A percentile compares a stretch with the other conserved stretches of the same genome.
Conservation (phyloP, 2,329 filamentous ascomycete genomes). For the Byssothecium circinans region DNA sequence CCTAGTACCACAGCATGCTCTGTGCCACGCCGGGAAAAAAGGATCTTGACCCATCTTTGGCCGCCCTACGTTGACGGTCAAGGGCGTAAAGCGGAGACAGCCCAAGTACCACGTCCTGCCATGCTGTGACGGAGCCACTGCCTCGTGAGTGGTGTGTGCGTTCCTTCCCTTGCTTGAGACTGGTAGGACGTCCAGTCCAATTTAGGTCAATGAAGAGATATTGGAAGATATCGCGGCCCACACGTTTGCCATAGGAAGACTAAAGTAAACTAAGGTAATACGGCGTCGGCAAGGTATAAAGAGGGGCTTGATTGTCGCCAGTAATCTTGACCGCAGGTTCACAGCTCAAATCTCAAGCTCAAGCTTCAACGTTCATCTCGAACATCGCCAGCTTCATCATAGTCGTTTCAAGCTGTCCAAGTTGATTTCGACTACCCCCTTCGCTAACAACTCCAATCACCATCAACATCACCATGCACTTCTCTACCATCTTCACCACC, state of each 20-base stretch:
- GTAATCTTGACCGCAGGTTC: slow-evolving; percentile 1
- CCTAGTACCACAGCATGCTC: slow-evolving; percentile 1
- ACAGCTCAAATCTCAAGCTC: not conserved
- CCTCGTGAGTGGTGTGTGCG: slow-evolving; percentile 2
- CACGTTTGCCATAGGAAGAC: not conserved
- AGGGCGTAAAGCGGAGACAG: not conserved
- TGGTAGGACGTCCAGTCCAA: slow-evolving; percentile 16
- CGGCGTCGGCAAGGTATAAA: slow-evolving; percentile 1
- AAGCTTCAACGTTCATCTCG: not conserved
- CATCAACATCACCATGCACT: slow-evolving; percentile 21
- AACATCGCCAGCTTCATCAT: not conserved
- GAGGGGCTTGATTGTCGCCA: not conserved
- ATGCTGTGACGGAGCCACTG: slow-evolving; percentile 2
- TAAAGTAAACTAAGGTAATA: not conserved
- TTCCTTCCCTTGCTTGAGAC: slow-evolving; percentile 19
- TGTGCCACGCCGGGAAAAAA: not conserved
- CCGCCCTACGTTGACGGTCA: not conserved
- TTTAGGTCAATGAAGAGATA: not conserved
- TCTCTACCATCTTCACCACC: slow-evolving; percentile 16
- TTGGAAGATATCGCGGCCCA: slow-evolving; percentile 1
- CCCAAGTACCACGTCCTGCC: slow-evolving; percentile 4
- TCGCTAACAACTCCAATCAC: slow-evolving; percentile 6
- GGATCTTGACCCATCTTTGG: not conserved
- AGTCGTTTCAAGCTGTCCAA: not conserved
- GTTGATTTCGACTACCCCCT: not conserved